phyloP scores from a whole-genome alignment of 257 asterid species.

The Echium plantagineum region DNA sequence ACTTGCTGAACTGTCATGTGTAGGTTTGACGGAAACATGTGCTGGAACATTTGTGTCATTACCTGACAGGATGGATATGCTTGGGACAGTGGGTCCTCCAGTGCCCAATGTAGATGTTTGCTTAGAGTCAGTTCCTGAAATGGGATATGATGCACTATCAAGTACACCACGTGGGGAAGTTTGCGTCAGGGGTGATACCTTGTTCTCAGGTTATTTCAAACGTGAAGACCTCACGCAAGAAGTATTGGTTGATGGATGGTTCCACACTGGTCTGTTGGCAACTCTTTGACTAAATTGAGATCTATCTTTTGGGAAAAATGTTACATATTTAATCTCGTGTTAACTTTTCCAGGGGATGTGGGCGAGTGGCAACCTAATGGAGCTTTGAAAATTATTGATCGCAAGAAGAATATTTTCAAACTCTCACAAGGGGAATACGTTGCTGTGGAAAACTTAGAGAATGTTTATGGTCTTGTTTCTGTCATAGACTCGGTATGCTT shows the following conservation, averaged over 20 bases:
- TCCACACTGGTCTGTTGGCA: slow-evolving; percentile 73
- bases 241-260: slow-evolving; percentile 86
- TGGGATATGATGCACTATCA: slow-evolving; percentile 87
- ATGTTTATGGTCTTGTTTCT: slow-evolving; percentile 52
- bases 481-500: slow-evolving; percentile 62
- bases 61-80: slow-evolving; percentile 64
- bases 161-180: slow-evolving; percentile 81
- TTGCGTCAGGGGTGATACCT: slow-evolving; percentile 70
- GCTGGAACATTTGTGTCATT: slow-evolving; percentile 91
- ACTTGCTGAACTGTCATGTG: slow-evolving; percentile 11
- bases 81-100: slow-evolving; percentile 97
- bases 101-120: slow-evolving; percentile 90
- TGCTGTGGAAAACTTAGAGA: slow-evolving; percentile 95
- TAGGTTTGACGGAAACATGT: slow-evolving; percentile 94
- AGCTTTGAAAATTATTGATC: slow-evolving; percentile 81
- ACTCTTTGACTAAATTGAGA: neutral
- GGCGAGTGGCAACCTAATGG: slow-evolving; percentile 96
- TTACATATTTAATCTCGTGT: neutral
- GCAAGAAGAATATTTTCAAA: slow-evolving; percentile 93
- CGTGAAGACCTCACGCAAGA: slow-evolving; percentile 93
- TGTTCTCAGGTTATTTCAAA: slow-evolving; percentile 80
- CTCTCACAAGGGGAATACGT: slow-evolving; percentile 99
- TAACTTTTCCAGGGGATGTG: slow-evolving; percentile 55
- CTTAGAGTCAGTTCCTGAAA: slow-evolving; percentile 95
- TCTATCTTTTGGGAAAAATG: neutral